These are phyloP conservation scores for Calonectria fujianensis DNA, from an alignment of 2,329 filamentous ascomycete species.

Conservation along the genomic window DNA sequence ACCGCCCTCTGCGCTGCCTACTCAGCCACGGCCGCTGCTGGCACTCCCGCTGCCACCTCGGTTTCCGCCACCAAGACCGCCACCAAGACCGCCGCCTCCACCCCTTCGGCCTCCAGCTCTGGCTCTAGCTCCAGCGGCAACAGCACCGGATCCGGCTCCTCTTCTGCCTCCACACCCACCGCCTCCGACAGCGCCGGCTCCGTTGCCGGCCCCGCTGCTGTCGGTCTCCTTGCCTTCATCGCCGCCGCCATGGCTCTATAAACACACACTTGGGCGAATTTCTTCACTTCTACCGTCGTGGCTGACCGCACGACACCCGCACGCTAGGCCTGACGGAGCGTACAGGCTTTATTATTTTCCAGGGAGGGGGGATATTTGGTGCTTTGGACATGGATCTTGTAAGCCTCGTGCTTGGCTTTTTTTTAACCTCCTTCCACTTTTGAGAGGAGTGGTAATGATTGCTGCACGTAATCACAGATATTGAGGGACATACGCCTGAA, in stretches of 20 bases:
- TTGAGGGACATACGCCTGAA: background rate
- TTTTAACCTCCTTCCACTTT: background rate
- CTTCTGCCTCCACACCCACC: slow-evolving; percentile 40
- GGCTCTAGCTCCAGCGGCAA: slow-evolving; percentile 45
- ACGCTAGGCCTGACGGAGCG: background rate
- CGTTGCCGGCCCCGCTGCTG: slow-evolving; percentile 54
- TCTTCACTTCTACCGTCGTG: background rate
- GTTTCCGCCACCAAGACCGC: background rate
- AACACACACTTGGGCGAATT: slow-evolving; percentile 28
- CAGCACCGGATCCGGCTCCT: slow-evolving; percentile 36
- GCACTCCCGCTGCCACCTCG: slow-evolving; percentile 22
- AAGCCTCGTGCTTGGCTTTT: background rate
- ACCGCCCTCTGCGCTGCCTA: slow-evolving; percentile 55
- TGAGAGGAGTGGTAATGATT: slow-evolving; percentile 25
- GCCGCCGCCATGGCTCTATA: slow-evolving; percentile 60
- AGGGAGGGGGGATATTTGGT: background rate
- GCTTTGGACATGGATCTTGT: slow-evolving; percentile 21
- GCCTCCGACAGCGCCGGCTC: slow-evolving; percentile 44
- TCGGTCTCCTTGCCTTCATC: slow-evolving; percentile 56
- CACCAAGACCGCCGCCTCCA: slow-evolving; percentile 38
- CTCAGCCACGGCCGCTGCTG: slow-evolving; percentile 44
- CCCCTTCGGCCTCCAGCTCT: slow-evolving; percentile 40
- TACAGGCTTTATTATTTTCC: background rate
- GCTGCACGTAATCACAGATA: slow-evolving; percentile 14
- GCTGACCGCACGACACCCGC: background rate